Conservation (phyloP, 257 asterid genomes). For the Solanum neorickii region DNA sequence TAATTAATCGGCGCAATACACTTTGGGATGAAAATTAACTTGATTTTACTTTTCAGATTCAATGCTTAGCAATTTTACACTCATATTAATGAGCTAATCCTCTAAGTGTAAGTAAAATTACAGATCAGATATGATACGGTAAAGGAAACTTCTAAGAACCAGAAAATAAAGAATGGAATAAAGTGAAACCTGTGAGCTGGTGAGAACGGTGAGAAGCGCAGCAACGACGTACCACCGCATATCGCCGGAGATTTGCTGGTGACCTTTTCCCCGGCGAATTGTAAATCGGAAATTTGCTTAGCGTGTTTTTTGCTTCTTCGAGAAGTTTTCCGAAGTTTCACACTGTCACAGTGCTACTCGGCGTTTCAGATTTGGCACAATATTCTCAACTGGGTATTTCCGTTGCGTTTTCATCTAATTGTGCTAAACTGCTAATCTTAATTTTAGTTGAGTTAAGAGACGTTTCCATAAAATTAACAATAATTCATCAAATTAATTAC, state of each 20-base stretch:
- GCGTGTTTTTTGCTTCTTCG: neutral
- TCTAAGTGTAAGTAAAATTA: neutral
- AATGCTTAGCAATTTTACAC: neutral
- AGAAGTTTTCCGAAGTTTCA: neutral
- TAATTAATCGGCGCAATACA: neutral
- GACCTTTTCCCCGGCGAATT: neutral
- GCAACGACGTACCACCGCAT: slow-evolving; percentile 99
- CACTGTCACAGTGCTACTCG: neutral
- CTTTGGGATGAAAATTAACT: neutral
- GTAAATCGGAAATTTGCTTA: neutral
- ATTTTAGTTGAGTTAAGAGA: neutral
- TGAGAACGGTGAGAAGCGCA: slow-evolving; percentile 72
- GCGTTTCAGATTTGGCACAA: neutral
- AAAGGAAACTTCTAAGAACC: neutral
- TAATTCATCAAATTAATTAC: neutral
- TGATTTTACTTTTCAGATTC: neutral
- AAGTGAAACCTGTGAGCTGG: slow-evolving; percentile 86
- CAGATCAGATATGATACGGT: neutral
- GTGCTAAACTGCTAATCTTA: neutral
- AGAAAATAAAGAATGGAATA: neutral
- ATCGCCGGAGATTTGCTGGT: neutral
- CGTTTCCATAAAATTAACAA: neutral
- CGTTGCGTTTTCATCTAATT: neutral
- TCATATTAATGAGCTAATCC: neutral
- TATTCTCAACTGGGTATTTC: neutral